Conservation (phyloP, 78 protist species). For the Goniomonas avonlea region DNA sequence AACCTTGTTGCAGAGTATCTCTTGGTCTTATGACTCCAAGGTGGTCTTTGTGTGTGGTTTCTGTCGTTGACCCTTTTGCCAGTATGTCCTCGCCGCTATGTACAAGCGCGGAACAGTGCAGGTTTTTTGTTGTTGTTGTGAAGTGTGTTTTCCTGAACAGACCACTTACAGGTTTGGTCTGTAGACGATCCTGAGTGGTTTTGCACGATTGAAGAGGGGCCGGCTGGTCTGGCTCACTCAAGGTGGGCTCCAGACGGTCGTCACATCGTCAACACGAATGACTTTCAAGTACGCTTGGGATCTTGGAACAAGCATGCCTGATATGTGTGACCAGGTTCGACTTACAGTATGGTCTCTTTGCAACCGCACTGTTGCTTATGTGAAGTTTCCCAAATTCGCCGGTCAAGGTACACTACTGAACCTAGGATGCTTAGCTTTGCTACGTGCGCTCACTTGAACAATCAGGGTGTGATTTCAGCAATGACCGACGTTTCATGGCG, state of each 20-base stretch:
- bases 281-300: slow-evolving; percentile 14
- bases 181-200: neutral
- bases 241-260: slow-evolving; percentile 25
- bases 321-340: no score
- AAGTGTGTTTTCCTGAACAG: no score
- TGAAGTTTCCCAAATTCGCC: slow-evolving; percentile 10
- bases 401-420: no score
- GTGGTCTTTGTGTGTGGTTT: no score
- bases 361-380: slow-evolving; percentile 2
- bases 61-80: no score
- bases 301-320: no score
- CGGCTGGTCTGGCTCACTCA: slow-evolving; percentile 11
- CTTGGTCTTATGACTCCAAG: slow-evolving; percentile 19
- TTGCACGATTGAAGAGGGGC: slow-evolving; percentile 25
- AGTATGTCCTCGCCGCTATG: slow-evolving; percentile 3
- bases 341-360: slow-evolving; percentile 32
- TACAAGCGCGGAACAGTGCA: neutral
- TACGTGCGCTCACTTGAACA: no score
- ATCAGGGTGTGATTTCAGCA: neutral
- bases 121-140: no score
- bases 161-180: neutral
- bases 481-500: neutral
- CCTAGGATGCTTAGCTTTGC: no score
- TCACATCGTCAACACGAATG: slow-evolving; percentile 9
- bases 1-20: no score